Percentiles rank a stretch among this genome's conserved stretches.
phyloP scores from a whole-genome alignment of 768 basidiomycete genomes.

The Termitomyces sp. region DNA sequence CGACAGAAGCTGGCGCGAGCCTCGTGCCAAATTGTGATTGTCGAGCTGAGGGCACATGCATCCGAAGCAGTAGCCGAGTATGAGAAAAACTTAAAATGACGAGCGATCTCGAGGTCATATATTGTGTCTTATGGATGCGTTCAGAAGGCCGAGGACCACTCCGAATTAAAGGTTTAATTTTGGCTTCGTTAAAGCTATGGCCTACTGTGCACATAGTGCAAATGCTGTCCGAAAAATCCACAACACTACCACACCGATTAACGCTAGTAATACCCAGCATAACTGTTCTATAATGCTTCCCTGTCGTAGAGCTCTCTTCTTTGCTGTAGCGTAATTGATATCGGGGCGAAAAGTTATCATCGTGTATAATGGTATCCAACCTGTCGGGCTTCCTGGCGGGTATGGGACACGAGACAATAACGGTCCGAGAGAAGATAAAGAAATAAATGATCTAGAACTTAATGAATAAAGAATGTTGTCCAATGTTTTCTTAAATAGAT shows the following conservation, averaged over 20 bases:
- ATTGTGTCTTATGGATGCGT: constrained; percentile 13
- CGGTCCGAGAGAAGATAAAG: constrained; percentile 41
- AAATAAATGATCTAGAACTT: constrained; percentile 42
- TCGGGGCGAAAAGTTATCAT: constrained; percentile 99
- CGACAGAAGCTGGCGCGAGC: constrained; percentile 14
- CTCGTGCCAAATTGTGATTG: constrained; percentile 16
- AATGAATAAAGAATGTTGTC: constrained; percentile 71
- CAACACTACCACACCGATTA: constrained; percentile 37
- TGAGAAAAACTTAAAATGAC: constrained; percentile 9
- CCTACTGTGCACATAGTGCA: constrained; percentile 12
- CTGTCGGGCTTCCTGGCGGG: constrained; percentile 51
- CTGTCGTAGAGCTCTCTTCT: constrained; percentile 66
- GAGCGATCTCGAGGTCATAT: constrained; percentile 10
- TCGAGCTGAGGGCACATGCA: constrained; percentile 8
- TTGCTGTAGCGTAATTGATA: constrained; percentile 82
- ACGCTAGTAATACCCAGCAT: constrained; percentile 42
- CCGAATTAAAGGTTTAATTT: constrained; percentile 14
- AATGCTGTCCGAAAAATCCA: constrained; percentile 34
- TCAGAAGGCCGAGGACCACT: constrained; percentile 12
- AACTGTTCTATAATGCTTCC: constrained; percentile 47
- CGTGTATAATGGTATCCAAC: constrained; percentile 92
- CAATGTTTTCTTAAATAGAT: constrained; percentile 72
- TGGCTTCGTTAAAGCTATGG: constrained; percentile 10
- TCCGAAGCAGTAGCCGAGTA: background rate
- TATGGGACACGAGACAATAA: constrained; percentile 49